Evolutionary conservation across 768 basidiomycete genomes (phyloP).

Genomic region (Suillus ampliporus): DNA sequence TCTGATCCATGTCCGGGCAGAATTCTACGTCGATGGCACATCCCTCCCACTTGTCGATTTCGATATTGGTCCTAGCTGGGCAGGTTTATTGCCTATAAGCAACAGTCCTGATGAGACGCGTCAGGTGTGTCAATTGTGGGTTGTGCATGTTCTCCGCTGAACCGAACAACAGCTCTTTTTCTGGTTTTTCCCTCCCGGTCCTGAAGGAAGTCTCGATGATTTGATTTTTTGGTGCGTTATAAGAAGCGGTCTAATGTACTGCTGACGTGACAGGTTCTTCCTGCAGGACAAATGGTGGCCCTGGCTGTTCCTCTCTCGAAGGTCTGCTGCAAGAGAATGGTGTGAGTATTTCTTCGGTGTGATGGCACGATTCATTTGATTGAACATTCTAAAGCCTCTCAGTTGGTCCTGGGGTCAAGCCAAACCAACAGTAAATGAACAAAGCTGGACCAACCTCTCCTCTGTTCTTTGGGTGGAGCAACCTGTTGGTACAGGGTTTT

Average conservation of each 20-base stretch:
- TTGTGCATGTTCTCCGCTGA: background rate
- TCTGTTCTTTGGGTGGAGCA: constrained; percentile 80
- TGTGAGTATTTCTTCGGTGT: constrained; percentile 42
- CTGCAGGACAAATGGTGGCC: constrained; percentile 78
- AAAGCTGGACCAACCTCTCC: constrained; percentile 82
- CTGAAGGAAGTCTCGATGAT: constrained; percentile 72
- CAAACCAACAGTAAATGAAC: constrained; percentile 64
- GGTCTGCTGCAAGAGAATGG: constrained; percentile 79
- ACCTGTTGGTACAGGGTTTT: constrained; percentile 81
- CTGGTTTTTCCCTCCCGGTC: constrained; percentile 85
- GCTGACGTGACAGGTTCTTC: constrained; percentile 2
- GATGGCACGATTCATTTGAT: constrained; percentile 26
- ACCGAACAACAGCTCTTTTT: constrained; percentile 65
- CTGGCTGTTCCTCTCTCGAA: constrained; percentile 77
- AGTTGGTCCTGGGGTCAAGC: constrained; percentile 69
- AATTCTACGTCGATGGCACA: constrained; percentile 73
- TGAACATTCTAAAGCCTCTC: constrained; percentile 55
- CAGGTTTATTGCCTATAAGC: constrained; percentile 77
- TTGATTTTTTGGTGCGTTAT: constrained; percentile 69
- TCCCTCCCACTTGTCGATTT: constrained; percentile 72
- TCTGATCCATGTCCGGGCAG: constrained; percentile 35
- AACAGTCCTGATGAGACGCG: constrained; percentile 63
- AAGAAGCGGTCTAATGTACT: no score
- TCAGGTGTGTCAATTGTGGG: constrained; percentile 46
- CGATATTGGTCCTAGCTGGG: constrained; percentile 78